These are phyloP conservation scores for Pythium rishiriense DNA, from an alignment of 352 stramenopile species.

Conservation along the genomic window DNA sequence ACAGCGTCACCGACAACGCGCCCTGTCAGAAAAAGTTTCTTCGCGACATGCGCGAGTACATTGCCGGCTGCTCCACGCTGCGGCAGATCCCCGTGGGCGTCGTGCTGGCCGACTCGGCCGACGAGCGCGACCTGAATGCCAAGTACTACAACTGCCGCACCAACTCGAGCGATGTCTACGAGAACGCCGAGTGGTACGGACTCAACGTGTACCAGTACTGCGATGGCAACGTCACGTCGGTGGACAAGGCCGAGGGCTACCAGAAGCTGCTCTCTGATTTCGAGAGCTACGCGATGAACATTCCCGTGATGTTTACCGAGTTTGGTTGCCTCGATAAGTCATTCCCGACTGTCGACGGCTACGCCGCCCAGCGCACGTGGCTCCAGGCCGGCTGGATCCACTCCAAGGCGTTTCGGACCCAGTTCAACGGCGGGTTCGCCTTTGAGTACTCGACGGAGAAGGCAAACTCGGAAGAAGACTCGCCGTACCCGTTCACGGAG, in stretches of 20 bases:
- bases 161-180: conserved; percentile 59
- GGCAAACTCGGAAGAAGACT: conserved; percentile 52
- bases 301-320: conserved; percentile 82
- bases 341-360: conserved; percentile 59
- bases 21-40: conserved; percentile 91
- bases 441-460: conserved; percentile 87
- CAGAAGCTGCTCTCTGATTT: conserved; percentile 64
- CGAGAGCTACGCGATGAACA: conserved; percentile 49
- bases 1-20: conserved; percentile 45
- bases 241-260: conserved; percentile 52
- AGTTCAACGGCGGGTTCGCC: conserved; percentile 70
- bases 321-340: conserved; percentile 73
- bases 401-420: conserved; percentile 39
- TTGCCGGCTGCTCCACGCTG: conserved; percentile 49
- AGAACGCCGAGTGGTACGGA: conserved; percentile 85
- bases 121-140: conserved; percentile 61
- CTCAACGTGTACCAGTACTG: conserved; percentile 88
- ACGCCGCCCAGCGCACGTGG: conserved; percentile 68
- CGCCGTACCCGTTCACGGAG: conserved; percentile 68
- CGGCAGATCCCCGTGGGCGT: conserved; percentile 83
- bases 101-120: conserved; percentile 55
- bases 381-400: conserved; percentile 62
- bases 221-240: conserved; percentile 38
- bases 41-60: conserved; percentile 76
- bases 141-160: conserved; percentile 89